A percentile compares a stretch with the other conserved stretches of the same genome.
Conservation (phyloP, 2,329 filamentous ascomycete genomes). For the Penicillium sp. region DNA sequence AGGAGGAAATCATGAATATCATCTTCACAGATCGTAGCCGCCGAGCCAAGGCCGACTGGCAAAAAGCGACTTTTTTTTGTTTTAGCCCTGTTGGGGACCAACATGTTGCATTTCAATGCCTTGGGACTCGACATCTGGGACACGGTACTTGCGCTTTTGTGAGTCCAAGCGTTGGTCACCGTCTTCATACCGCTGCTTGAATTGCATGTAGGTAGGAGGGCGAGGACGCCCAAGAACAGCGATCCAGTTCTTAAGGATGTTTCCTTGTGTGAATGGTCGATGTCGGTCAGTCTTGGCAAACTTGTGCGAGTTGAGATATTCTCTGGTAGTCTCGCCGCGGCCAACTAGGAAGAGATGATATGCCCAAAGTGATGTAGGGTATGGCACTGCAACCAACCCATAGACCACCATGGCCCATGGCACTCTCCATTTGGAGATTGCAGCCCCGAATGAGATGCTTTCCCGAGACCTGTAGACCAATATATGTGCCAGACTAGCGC, state of each 20-base stretch:
- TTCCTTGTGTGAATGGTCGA: slow-evolving; percentile 75
- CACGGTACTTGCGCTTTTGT: slow-evolving; percentile 46
- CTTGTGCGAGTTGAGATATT: slow-evolving; percentile 93
- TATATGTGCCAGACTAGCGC: slow-evolving; percentile 70
- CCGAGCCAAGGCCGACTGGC: slow-evolving; percentile 6
- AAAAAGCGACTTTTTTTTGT: slow-evolving; percentile 5
- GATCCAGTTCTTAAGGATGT: slow-evolving; percentile 66
- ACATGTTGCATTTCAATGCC: slow-evolving; percentile 67
- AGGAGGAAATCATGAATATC: slow-evolving; percentile 14
- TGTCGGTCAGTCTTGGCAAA: slow-evolving; percentile 87
- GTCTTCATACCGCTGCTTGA: slow-evolving; percentile 65
- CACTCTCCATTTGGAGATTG: slow-evolving; percentile 64
- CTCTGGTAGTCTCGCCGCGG: slow-evolving; percentile 85
- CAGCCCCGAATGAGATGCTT: slow-evolving; percentile 56
- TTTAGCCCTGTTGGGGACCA: slow-evolving; percentile 19
- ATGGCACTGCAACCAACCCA: slow-evolving; percentile 62
- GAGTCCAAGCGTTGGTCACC: slow-evolving; percentile 77
- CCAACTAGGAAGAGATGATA: slow-evolving; percentile 90
- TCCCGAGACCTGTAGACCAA: slow-evolving; percentile 60
- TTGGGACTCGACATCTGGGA: slow-evolving; percentile 44
- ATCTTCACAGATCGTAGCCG: slow-evolving; percentile 17
- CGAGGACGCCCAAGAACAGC: slow-evolving; percentile 73
- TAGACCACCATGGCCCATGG: slow-evolving; percentile 86
- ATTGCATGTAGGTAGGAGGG: slow-evolving; percentile 77
- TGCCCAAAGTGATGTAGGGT: slow-evolving; percentile 71